Evolutionary conservation across 305 asterid genomes (phyloP).

Genomic region (Solanum hybrid): DNA sequence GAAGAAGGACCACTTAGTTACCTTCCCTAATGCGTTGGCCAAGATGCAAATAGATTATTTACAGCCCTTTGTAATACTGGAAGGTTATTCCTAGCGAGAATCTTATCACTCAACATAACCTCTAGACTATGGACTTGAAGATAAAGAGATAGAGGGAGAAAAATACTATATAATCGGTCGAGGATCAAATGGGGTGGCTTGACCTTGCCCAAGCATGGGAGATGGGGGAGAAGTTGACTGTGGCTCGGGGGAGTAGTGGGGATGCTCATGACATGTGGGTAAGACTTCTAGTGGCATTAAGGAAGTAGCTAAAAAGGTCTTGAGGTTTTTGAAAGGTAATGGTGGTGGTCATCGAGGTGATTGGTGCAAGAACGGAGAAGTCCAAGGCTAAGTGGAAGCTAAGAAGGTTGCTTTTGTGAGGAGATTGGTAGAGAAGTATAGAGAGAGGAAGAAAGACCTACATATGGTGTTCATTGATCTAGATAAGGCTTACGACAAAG

Average conservation of each 20-base stretch:
- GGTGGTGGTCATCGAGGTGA: not conserved
- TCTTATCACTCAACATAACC: not conserved
- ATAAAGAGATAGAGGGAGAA: not conserved
- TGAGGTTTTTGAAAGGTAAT: not conserved
- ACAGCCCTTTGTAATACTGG: not conserved
- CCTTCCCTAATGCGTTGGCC: not conserved
- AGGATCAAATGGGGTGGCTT: not conserved
- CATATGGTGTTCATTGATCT: not conserved
- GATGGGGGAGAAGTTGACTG: not conserved
- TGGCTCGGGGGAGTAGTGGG: not conserved
- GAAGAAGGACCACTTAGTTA: not conserved
- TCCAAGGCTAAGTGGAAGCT: not conserved
- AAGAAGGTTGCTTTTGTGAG: not conserved
- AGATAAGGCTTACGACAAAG: not conserved
- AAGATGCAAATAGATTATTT: not conserved
- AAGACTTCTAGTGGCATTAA: not conserved
- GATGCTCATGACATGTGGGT: not conserved
- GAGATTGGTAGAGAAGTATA: not conserved
- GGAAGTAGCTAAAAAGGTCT: not conserved
- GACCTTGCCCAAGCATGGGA: not conserved
- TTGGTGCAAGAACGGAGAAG: not conserved
- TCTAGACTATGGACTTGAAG: not conserved
- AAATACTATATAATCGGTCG: not conserved
- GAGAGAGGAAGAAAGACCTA: not conserved
- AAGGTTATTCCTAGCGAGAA: not conserved